Evolutionary conservation across 2,329 filamentous ascomycete species (phyloP).

Genomic region (Exophiala alcalophila): DNA sequence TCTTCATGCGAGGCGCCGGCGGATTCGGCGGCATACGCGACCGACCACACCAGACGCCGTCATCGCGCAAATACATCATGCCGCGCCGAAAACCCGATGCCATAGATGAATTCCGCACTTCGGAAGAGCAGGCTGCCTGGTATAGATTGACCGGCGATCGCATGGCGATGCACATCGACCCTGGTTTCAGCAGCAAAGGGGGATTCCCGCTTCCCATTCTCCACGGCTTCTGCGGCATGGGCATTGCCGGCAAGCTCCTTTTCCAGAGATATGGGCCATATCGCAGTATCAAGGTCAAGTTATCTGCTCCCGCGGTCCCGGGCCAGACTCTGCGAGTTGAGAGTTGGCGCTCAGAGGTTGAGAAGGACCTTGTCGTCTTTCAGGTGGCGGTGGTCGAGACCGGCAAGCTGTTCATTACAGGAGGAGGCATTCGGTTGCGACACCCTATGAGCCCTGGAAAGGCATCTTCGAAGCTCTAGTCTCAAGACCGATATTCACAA

Average conservation of each 20-base stretch:
- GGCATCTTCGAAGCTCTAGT: too few species aligned
- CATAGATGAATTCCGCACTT: slow-evolving; percentile 79
- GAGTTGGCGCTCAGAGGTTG: slow-evolving; percentile 72
- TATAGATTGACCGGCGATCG: slow-evolving; percentile 93
- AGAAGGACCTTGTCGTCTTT: slow-evolving; percentile 73
- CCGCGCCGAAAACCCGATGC: slow-evolving; percentile 74
- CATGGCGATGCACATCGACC: slow-evolving; percentile 94
- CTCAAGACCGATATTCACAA: too few species aligned
- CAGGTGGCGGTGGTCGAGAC: slow-evolving; percentile 88
- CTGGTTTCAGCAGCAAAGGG: slow-evolving; percentile 85
- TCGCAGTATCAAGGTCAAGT: slow-evolving; percentile 88
- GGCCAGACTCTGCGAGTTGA: slow-evolving; percentile 78
- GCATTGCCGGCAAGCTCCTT: slow-evolving; percentile 84
- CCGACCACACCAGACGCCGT: slow-evolving; percentile 69
- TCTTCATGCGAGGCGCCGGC: slow-evolving; percentile 85
- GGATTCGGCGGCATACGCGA: slow-evolving; percentile 83
- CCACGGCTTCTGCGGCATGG: slow-evolving; percentile 91
- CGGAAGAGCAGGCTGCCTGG: slow-evolving; percentile 83
- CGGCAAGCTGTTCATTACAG: slow-evolving; percentile 79
- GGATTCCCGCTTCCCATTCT: slow-evolving; percentile 92
- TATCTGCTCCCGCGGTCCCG: slow-evolving; percentile 75
- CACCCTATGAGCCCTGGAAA: too few species aligned
- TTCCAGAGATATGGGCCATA: slow-evolving; percentile 76
- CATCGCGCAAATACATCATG: slow-evolving; percentile 72
- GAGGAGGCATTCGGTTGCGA: slow-evolving; percentile 70